Evolutionary conservation across 2,329 filamentous ascomycete species (phyloP).

Genomic region (Colletotrichum neosansevieriae): DNA sequence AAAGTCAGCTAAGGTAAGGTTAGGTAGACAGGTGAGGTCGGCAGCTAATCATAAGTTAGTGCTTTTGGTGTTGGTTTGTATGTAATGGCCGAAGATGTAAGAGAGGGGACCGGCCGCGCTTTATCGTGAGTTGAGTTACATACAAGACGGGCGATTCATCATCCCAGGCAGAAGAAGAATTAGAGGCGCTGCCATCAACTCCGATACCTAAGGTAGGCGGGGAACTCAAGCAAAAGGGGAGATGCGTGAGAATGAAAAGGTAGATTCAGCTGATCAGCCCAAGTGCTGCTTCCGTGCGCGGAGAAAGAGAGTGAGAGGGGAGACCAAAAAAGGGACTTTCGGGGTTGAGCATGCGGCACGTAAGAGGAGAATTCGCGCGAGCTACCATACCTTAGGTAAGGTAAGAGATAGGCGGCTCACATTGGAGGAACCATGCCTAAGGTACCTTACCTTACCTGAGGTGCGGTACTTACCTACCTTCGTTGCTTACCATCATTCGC

Average conservation of each 20-base stretch:
- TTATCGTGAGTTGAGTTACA: not conserved
- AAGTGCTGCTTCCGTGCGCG: conserved; percentile 6
- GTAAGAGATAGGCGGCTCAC: too few relatives aligned
- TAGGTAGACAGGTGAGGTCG: not conserved
- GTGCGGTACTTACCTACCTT: too few relatives aligned
- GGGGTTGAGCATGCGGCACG: conserved; percentile 8
- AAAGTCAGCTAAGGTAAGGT: not conserved
- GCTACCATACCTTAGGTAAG: not conserved
- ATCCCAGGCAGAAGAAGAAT: not conserved
- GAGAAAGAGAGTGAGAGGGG: too few relatives aligned
- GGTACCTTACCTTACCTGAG: too few relatives aligned
- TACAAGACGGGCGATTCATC: too few relatives aligned
- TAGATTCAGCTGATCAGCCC: conserved; percentile 19
- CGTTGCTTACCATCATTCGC: too few relatives aligned
- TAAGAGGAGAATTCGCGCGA: conserved; percentile 22
- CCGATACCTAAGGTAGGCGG: not conserved
- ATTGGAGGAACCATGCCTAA: too few relatives aligned
- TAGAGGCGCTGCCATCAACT: too few relatives aligned
- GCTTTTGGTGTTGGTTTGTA: not conserved
- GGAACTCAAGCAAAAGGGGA: too few relatives aligned
- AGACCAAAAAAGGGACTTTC: conserved; percentile 1
- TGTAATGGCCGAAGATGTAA: not conserved
- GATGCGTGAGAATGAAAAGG: not conserved
- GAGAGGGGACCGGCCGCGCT: not conserved
- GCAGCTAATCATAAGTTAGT: not conserved